Conservation (phyloP, 2,329 filamentous ascomycete genomes). For the Aspergillus spinulosporus region DNA sequence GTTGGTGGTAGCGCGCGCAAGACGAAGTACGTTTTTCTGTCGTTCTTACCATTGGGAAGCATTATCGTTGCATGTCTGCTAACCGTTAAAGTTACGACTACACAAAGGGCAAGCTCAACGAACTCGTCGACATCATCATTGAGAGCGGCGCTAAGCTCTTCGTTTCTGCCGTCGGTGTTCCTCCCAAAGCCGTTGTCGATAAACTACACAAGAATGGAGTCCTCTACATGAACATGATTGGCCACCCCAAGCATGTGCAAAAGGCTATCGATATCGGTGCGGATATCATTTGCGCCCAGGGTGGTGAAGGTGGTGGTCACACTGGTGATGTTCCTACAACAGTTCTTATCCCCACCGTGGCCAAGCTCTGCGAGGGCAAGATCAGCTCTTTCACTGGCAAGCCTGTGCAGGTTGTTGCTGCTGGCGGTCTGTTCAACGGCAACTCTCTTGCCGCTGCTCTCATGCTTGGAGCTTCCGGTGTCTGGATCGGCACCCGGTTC, state of each 20-base stretch:
- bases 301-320: conserved; percentile 95
- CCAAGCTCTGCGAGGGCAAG: conserved; percentile 74
- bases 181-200: conserved; percentile 84
- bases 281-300: conserved; percentile 98
- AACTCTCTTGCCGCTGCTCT: conserved; percentile 84
- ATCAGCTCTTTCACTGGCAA: conserved; percentile 84
- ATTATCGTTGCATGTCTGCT: conserved; percentile 3
- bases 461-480: conserved; percentile 86
- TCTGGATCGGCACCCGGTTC: conserved; percentile 97
- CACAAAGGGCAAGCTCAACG: conserved; percentile 96
- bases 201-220: conserved; percentile 83
- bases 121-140: conserved; percentile 89
- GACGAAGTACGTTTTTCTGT: conserved; percentile 68
- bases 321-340: conserved; percentile 91
- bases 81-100: conserved; percentile 79
- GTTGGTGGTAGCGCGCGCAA: conserved; percentile 92
- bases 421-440: conserved; percentile 91
- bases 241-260: conserved; percentile 97
- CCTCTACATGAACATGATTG: conserved; percentile 99
- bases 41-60: not conserved
- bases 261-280: conserved; percentile 91
- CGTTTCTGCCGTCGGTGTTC: conserved; percentile 93
- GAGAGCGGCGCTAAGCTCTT: conserved; percentile 88
- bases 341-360: conserved; percentile 88
- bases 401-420: conserved; percentile 88